phyloP scores from a whole-genome alignment of 768 basidiomycete genomes.

The Tephrocybe sp. region DNA sequence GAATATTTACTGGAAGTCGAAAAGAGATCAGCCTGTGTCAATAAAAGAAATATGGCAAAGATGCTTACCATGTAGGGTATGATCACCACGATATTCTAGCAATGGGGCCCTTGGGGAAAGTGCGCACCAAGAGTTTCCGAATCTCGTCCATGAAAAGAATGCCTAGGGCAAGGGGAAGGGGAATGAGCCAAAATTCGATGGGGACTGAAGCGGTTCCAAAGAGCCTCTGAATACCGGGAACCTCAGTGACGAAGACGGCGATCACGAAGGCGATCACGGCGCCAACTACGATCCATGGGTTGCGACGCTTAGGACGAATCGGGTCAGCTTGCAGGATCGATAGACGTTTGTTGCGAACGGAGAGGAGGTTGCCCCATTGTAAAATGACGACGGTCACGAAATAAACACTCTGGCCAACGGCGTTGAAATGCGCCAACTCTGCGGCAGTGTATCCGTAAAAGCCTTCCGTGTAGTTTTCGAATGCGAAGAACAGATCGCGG shows the following conservation, averaged over 20 bases:
- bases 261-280: conserved; percentile 30
- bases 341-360: conserved; percentile 42
- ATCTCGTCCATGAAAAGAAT: conserved; percentile 42
- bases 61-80: too few species aligned
- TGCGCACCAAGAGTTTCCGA: conserved; percentile 39
- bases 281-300: conserved; percentile 27
- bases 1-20: too few species aligned
- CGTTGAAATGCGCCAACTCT: conserved; percentile 33
- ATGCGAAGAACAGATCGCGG: conserved; percentile 37
- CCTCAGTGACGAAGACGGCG: conserved; percentile 41
- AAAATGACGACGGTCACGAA: conserved; percentile 42
- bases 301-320: conserved; percentile 45
- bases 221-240: conserved; percentile 39
- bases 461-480: conserved; percentile 36
- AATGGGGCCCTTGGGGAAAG: conserved; percentile 17
- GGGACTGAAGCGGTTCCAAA: conserved; percentile 44
- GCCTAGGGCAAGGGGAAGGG: conserved; percentile 40
- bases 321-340: conserved; percentile 43
- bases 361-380: conserved; percentile 40
- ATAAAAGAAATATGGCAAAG: too few species aligned
- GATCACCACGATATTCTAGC: conserved; percentile 18
- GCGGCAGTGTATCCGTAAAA: conserved; percentile 29
- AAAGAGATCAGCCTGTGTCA: too few species aligned
- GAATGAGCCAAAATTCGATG: conserved; percentile 46
- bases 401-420: conserved; percentile 37